Evolutionary conservation across 345 rosid genomes (phyloP), one percentile per base, ranked within the genome.

Genomic region (Lumnitzera littorea): DNA sequence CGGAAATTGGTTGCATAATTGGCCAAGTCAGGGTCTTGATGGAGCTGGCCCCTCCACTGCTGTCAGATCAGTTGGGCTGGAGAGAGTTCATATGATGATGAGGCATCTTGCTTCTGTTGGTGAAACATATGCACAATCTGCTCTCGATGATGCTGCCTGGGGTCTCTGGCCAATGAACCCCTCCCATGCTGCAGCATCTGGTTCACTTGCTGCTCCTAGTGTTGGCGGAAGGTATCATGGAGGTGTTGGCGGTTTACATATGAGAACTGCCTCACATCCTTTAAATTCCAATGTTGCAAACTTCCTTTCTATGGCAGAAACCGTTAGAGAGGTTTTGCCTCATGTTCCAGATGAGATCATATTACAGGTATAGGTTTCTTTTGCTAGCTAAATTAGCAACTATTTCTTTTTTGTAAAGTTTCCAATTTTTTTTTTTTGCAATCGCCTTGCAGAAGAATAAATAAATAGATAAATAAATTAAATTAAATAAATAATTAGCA

Each of bases 21-120:
- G 87, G 94, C 86, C 89, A 54, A 71, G 70, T 74, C 96, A 84
- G 65, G 82, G 85, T 73, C 70, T 74, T 46, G 97, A 94, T 76
- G 91, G 84, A 29, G 95, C 95, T 53, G 96, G 99, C 65, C 91
- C 99, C 62, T 94, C 99, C 48, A 86, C 83, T n/a, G 77, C 80
- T 25, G 71, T 69, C 57, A 74, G 96, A 80, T 73, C 99, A 6
- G 96, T 71, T 72, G 95, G 97, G 51, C 60, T 90, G 63, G 89
- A 88, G 41, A 76, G 97, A 67, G 97, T 94, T 70, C 95, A 94
- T 83, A 82, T 88, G 97, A 83, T 94, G 97, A 88, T 94, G 99
- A 90, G 99, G 74, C 97, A 94, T 75, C 91, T 94, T 69, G 96
- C 98, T 65, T 86, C 94, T 61, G 87, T 92, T 52, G 98, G 98